phyloP scores from a whole-genome alignment of 352 stramenopile genomes.

The Phytopythium ostracodes region DNA sequence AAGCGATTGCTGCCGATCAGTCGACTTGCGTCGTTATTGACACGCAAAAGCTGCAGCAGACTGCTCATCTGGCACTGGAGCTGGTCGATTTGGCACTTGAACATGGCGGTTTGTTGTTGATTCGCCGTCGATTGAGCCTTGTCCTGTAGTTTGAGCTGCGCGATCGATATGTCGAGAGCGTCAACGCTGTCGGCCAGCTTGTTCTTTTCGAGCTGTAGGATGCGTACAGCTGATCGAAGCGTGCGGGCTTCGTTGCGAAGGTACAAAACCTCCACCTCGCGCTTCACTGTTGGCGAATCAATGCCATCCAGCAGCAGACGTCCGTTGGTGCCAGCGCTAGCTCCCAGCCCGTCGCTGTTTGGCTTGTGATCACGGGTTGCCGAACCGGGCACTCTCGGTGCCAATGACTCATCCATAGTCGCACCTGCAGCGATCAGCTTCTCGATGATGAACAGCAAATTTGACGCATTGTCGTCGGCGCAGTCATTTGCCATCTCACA shows the following conservation, averaged over 20 bases:
- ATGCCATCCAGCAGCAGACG: slow-evolving; percentile 42
- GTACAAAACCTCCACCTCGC: slow-evolving; percentile 59
- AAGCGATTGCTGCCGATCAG: background rate
- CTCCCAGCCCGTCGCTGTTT: background rate
- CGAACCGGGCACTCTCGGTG: background rate
- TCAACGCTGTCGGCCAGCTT: background rate
- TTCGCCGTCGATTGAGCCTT: slow-evolving; percentile 13
- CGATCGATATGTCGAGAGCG: background rate
- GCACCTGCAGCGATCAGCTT: slow-evolving; percentile 40
- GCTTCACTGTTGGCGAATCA: slow-evolving; percentile 36
- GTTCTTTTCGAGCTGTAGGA: background rate
- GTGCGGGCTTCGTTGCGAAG: slow-evolving; percentile 29
- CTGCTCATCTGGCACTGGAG: slow-evolving; percentile 57
- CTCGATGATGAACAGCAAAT: slow-evolving; percentile 41
- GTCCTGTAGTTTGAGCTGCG: background rate
- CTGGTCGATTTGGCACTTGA: slow-evolving; percentile 38
- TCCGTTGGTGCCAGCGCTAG: background rate
- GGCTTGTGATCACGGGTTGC: background rate
- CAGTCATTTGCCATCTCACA: slow-evolving; percentile 48
- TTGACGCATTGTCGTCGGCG: slow-evolving; percentile 8
- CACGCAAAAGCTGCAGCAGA: slow-evolving; percentile 37
- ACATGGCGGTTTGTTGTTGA: slow-evolving; percentile 1
- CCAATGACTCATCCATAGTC: slow-evolving; percentile 15
- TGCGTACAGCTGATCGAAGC: slow-evolving; percentile 2
- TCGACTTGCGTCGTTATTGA: background rate